Evolutionary conservation across 2,329 filamentous ascomycete genomes (phyloP).

Genomic region (Chaetothyriales sp.): DNA sequence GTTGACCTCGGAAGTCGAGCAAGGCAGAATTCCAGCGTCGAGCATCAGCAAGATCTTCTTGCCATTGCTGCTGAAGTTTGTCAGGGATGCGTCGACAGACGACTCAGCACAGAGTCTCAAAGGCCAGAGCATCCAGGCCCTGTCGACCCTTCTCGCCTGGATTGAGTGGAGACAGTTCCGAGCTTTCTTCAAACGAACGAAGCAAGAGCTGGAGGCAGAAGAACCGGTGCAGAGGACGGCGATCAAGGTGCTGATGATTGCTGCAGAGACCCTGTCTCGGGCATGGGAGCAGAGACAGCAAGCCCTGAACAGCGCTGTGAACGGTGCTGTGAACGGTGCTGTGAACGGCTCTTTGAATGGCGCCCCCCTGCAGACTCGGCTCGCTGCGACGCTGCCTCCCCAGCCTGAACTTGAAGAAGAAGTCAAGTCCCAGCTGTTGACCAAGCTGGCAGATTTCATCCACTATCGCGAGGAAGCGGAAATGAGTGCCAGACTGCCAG

Average conservation of each 20-base stretch:
- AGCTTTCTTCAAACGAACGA: conserved; percentile 68
- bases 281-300: conserved; percentile 26
- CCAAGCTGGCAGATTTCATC: conserved; percentile 65
- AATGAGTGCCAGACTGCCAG: conserved; percentile 80
- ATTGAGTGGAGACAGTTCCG: conserved; percentile 86
- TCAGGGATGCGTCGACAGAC: conserved; percentile 70
- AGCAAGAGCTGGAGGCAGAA: conserved; percentile 68
- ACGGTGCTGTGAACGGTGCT: no score
- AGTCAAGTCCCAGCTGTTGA: conserved; percentile 59
- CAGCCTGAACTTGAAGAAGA: conserved; percentile 55
- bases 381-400: conserved; percentile 52
- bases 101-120: conserved; percentile 64
- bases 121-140: conserved; percentile 68
- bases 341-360: no score
- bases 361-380: conserved; percentile 21
- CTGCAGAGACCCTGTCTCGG: conserved; percentile 59
- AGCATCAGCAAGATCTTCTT: conserved; percentile 80
- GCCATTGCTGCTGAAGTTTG: conserved; percentile 83
- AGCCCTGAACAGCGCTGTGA: no score
- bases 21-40: conserved; percentile 51
- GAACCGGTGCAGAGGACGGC: conserved; percentile 47
- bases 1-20: conserved; percentile 52
- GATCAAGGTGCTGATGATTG: conserved; percentile 62
- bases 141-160: conserved; percentile 57
- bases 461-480: conserved; percentile 91